Base-by-base conservation (phyloP, 352 stramenopile genomes). In the Poterioochromonas sp. region DNA sequence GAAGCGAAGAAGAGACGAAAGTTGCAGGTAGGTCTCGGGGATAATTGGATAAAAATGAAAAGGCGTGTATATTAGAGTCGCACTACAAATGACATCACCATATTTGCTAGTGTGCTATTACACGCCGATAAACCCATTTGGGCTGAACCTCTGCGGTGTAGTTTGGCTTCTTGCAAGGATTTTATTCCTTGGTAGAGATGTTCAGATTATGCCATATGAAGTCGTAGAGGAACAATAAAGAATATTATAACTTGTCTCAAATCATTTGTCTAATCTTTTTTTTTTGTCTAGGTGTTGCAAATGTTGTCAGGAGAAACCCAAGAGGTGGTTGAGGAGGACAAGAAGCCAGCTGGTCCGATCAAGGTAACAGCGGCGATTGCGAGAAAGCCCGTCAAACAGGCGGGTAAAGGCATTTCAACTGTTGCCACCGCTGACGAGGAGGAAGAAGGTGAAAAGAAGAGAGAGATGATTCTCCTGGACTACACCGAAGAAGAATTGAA, bases 401-500 rank as follows among this genome's bases (percentile, higher is more conserved):
- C 47, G 29, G 58, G 5, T 32, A 40, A 26, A 18, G 29, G 58
- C 15, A 68, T 37, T 40, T 5, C 15, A 26, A 34, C 58, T 40
- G 58, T 8, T 35, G 58, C 8, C 11, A 20, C 29, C 26, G 58
- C 58, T 32, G 58, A 74, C 40, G 40, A 74, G 3, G 65, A 74
- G 1, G 65, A 74, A 3, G 65, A 51, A 1, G 5, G 18, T 18
- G 12, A 53, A 35, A 39, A 3, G 3, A 20, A 43, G 29, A 20
- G 60, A 15, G 60, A 40, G 11, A 41, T 69, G 3, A 43, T 69
- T 32, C 5, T 26, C 5, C 22, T 69, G 26, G 34, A 43, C 32
- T 69, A 69, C 32, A 69, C 60, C 1, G 60, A 69, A 43, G 60
- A 69, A n/a, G 60, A 69, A 69, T n/a, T 44, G 18, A 51, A 51